These are phyloP conservation scores for Saccharomycopsis lassenensis DNA, from an alignment of 805 yeast species.

Conservation along the genomic window DNA sequence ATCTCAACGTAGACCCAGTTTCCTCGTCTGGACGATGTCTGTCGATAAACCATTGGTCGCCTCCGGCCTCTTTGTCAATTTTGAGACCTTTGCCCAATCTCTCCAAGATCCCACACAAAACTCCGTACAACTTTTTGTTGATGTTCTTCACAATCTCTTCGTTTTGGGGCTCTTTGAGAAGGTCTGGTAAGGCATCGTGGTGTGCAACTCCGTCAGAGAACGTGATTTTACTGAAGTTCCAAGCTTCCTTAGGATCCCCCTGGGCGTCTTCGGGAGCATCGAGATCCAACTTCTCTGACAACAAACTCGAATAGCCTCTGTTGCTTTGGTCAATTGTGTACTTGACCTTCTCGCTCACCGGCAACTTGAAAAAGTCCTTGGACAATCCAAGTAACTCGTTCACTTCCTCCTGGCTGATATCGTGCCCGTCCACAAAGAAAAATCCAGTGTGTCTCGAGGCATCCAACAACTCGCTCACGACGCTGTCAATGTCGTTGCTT, in stretches of 20 bases:
- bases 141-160: slow-evolving; percentile 30
- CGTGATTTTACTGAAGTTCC: slow-evolving; percentile 51
- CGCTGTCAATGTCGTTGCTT: slow-evolving; percentile 26
- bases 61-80: slow-evolving; percentile 45
- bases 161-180: slow-evolving; percentile 35
- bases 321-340: slow-evolving; percentile 44
- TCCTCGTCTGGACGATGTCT: slow-evolving; percentile 41
- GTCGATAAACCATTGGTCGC: slow-evolving; percentile 49
- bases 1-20: slow-evolving; percentile 58
- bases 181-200: slow-evolving; percentile 34
- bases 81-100: slow-evolving; percentile 53
- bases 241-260: slow-evolving; percentile 61
- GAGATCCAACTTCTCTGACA: slow-evolving; percentile 41
- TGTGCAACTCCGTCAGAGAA: slow-evolving; percentile 36
- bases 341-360: slow-evolving; percentile 38
- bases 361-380: slow-evolving; percentile 38
- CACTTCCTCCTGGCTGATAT: slow-evolving; percentile 45
- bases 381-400: slow-evolving; percentile 39
- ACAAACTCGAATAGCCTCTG: slow-evolving; percentile 47
- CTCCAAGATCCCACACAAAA: slow-evolving; percentile 39
- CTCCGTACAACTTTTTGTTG: slow-evolving; percentile 35
- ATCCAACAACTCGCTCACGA: slow-evolving; percentile 41
- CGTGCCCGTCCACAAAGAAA: slow-evolving; percentile 56
- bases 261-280: slow-evolving; percentile 19
- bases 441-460: slow-evolving; percentile 61